phyloP scores from a whole-genome alignment of 441 rosid species.

The Aleurites moluccanus region DNA sequence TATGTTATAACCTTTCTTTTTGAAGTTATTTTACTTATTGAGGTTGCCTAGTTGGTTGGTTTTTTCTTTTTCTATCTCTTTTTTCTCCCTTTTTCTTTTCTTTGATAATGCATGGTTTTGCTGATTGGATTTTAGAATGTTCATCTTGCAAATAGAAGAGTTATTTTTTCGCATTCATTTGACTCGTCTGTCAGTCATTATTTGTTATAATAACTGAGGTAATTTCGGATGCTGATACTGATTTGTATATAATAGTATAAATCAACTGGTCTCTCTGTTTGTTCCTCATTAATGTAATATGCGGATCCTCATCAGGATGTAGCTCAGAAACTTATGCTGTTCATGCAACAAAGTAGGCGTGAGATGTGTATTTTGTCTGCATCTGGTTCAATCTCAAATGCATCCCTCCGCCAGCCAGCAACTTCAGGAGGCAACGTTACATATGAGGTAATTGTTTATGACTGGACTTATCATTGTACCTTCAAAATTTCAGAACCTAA shows the following conservation, averaged over 20 bases:
- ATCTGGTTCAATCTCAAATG: constrained; percentile 77
- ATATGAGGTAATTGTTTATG: constrained; percentile 59
- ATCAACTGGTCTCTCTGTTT: constrained; percentile 6
- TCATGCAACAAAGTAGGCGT: constrained; percentile 74
- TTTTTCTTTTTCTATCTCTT: not conserved
- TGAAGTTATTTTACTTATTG: constrained; percentile 10
- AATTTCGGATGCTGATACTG: constrained; percentile 4
- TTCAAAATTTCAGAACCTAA: not conserved
- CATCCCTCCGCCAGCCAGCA: constrained; percentile 84
- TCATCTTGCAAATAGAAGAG: not conserved
- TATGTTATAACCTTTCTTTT: not conserved
- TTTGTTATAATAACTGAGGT: not conserved
- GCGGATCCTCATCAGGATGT: constrained; percentile 62
- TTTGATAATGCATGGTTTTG: not conserved
- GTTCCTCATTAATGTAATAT: constrained; percentile 19
- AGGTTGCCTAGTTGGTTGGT: constrained; percentile 1
- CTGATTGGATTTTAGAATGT: not conserved
- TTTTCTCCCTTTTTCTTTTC: not conserved
- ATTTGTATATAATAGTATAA: not conserved
- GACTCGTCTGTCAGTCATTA: not conserved
- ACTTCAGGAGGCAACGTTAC: constrained; percentile 73
- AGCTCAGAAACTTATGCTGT: constrained; percentile 62
- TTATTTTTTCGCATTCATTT: not conserved
- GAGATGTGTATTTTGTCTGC: constrained; percentile 91
- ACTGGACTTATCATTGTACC: not conserved